Evolutionary conservation across 768 basidiomycete genomes (phyloP), one percentile per base, ranked within the genome.

Genomic region (Termitomyces sp.): DNA sequence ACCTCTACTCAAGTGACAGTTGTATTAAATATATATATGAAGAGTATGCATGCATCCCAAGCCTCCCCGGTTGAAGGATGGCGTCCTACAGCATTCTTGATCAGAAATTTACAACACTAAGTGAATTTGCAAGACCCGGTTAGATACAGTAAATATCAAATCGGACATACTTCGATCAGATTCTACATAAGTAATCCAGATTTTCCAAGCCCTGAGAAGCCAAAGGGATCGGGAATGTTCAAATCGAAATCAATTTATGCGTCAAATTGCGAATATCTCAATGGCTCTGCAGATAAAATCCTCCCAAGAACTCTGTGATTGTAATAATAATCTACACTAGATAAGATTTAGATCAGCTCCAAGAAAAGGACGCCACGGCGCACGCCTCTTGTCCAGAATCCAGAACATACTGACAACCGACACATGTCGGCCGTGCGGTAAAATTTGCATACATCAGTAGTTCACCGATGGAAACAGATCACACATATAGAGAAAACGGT

Each of bases 221-320:
- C 76, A 79, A 79, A 74, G 75, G 75, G 70, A 28, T 32, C 30
- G 30, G 30, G 9, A 79, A 76, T 74, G 54, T 14, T 34, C 12
- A 5, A 34, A 34, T 37, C 35, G 5, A 37, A 37, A 1, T 17
- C 3, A 34, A 2, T 12, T 5, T 14, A 14, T 34, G 3, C 17
- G 35, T 37, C 15, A 17, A 17, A 37, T 9, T 37, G 54, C 42
- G 11, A 9, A n/a, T 26, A 14, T 26, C n/a, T 19, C 24, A 19
- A 11, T 28, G 34, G 34, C 12, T 9, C 10, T 32, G 34, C 34
- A 34, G 12, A 34, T 34, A 12, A 12, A 34, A 12, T 34, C 11
- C 34, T 32, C 30, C 6, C 32, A 17, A 34, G 12, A 2, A 47
- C 12, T 47, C 46, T 48, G 37, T 17, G 47, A 24, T 37, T 22